Conservation (phyloP, 108 stramenopile species). For the Pelagomonas calceolata region DNA sequence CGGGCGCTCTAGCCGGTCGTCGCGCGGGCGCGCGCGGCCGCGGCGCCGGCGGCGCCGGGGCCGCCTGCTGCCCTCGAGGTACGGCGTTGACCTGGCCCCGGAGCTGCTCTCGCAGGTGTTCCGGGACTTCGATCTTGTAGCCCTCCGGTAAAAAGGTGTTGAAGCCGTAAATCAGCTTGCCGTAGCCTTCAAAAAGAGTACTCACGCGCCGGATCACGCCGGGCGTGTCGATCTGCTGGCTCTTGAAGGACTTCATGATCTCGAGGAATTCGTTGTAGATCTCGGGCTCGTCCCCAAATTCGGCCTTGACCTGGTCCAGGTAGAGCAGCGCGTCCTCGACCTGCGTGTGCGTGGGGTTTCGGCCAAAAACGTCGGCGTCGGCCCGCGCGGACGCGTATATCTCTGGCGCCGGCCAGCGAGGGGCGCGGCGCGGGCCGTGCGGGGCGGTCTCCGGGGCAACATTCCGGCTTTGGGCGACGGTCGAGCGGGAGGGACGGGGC, state of each 20-base stretch:
- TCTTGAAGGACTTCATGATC: conserved; percentile 96
- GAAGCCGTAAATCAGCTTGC: conserved; percentile 81
- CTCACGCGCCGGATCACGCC: conserved; percentile 64
- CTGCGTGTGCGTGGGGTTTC: not conserved
- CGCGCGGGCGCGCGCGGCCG: no score
- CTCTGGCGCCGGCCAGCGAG: no score
- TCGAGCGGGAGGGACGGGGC: no score
- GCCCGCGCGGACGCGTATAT: no score
- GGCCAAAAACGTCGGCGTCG: no score
- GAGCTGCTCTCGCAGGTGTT: not conserved
- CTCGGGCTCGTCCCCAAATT: conserved; percentile 87
- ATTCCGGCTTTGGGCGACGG: no score
- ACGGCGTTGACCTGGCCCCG: not conserved
- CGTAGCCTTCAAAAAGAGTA: conserved; percentile 74
- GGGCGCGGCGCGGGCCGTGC: no score
- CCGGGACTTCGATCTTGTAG: conserved; percentile 63
- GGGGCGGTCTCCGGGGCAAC: no score
- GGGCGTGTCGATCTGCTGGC: conserved; percentile 47
- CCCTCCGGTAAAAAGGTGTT: conserved; percentile 87
- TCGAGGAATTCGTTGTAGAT: conserved; percentile 99
- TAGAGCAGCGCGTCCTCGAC: conserved; percentile 98
- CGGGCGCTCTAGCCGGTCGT: no score
- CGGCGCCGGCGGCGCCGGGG: no score
- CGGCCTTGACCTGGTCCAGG: conserved; percentile 95
- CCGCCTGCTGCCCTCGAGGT: no score